phyloP scores from a whole-genome alignment of 2,329 filamentous ascomycete genomes.

The Onygena corvina region DNA sequence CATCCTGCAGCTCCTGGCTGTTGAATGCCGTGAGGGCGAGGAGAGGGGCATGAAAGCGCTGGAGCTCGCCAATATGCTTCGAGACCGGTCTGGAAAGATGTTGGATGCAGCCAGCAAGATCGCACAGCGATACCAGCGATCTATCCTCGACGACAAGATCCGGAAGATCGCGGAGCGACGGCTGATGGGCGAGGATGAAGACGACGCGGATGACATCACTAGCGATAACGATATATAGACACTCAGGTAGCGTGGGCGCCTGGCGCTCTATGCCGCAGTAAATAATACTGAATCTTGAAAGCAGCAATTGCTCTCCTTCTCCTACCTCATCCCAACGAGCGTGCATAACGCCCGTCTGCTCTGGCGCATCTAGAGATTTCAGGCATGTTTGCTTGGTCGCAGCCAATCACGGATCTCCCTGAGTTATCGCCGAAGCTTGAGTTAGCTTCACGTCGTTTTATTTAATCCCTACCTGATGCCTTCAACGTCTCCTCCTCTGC shows the following conservation, averaged over 20 bases:
- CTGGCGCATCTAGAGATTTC: no score
- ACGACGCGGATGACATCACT: constrained; percentile 30
- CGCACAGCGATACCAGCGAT: constrained; percentile 69
- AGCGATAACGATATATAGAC: constrained; percentile 22
- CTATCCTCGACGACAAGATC: constrained; percentile 81
- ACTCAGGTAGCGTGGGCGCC: no score
- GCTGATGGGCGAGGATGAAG: constrained; percentile 49
- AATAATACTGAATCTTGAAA: no score
- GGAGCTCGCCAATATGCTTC: constrained; percentile 78
- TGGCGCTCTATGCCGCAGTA: no score
- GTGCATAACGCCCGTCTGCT: no score
- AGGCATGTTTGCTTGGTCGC: not conserved
- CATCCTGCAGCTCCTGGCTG: constrained; percentile 73
- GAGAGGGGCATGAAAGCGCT: constrained; percentile 89
- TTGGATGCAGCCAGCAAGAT: constrained; percentile 82
- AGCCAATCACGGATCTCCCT: constrained; percentile 1
- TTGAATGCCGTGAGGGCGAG: constrained; percentile 85
- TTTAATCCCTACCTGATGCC: not conserved
- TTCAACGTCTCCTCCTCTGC: not conserved
- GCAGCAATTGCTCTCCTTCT: no score
- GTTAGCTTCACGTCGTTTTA: not conserved
- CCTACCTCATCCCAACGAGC: no score
- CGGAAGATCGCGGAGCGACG: constrained; percentile 65
- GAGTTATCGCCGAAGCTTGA: not conserved
- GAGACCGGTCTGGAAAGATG: constrained; percentile 76